Conservation (phyloP, 352 stramenopile genomes). For the Globisporangium okanoganense region DNA sequence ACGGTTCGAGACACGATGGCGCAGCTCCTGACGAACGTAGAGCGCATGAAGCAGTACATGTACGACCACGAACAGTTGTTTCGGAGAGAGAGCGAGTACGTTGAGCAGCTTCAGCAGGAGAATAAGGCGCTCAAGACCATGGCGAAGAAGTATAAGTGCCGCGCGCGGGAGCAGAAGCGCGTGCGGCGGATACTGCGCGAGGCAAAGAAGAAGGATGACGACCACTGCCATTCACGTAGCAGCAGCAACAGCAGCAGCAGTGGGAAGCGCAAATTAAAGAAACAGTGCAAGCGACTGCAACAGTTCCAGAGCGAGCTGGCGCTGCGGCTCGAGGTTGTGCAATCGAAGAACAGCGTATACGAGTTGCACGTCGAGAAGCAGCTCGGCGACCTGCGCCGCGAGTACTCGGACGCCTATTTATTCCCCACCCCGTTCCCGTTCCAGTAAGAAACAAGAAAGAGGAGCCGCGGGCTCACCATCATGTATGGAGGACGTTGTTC, state of each 20-base stretch:
- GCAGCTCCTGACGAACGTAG: conserved; percentile 23
- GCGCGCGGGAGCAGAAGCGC: conserved; percentile 27
- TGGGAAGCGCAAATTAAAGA: conserved; percentile 24
- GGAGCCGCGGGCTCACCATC: no score
- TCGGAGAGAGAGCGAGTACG: conserved; percentile 19
- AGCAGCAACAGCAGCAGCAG: conserved; percentile 10
- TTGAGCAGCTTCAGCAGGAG: conserved; percentile 32
- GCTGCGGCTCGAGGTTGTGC: conserved; percentile 52
- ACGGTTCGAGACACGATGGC: conserved; percentile 27
- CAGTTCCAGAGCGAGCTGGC: conserved; percentile 43
- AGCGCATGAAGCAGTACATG: conserved; percentile 35
- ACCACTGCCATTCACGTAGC: conserved; percentile 1
- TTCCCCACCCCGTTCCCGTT: conserved; percentile 32
- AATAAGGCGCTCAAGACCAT: conserved; percentile 31
- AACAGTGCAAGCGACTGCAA: conserved; percentile 39
- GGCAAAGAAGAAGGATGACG: conserved; percentile 16
- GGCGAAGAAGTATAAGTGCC: conserved; percentile 35
- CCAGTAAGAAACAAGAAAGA: conserved; percentile 3
- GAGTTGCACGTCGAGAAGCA: conserved; percentile 55
- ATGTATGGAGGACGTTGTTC: no score
- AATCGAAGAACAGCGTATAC: conserved; percentile 51
- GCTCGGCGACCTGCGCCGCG: conserved; percentile 45
- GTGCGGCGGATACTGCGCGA: conserved; percentile 31
- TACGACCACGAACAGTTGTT: conserved; percentile 32
- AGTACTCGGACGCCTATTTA: conserved; percentile 67